Conservation (phyloP, 805 yeast species). For the Nakazawaea wyomingensis region DNA sequence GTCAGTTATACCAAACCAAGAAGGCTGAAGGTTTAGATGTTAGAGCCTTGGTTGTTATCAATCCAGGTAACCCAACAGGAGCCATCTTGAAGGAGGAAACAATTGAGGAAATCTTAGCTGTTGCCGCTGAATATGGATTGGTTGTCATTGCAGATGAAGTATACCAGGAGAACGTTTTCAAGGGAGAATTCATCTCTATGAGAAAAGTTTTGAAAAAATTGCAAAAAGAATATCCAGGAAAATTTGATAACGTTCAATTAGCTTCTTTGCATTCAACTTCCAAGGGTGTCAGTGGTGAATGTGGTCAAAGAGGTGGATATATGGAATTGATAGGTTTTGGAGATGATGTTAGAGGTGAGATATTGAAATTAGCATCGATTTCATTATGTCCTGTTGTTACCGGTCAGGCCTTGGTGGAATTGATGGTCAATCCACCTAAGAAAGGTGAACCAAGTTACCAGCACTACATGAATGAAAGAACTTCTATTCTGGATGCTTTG, state of each 20-base stretch:
- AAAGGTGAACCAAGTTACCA: constrained; percentile 73
- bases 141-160: constrained; percentile 97
- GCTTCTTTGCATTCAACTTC: constrained; percentile 97
- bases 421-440: constrained; percentile 90
- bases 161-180: constrained; percentile 86
- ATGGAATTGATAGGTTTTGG: constrained; percentile 88
- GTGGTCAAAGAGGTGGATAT: constrained; percentile 99
- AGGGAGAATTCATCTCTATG: constrained; percentile 78
- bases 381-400: constrained; percentile 91
- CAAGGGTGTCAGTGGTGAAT: constrained; percentile 96
- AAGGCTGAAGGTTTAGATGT: constrained; percentile 50
- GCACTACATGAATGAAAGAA: constrained; percentile 57
- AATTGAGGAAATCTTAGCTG: constrained; percentile 64
- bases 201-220: constrained; percentile 71
- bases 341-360: constrained; percentile 59
- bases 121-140: constrained; percentile 81
- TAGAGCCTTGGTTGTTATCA: constrained; percentile 83
- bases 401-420: constrained; percentile 89
- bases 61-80: constrained; percentile 99
- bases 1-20: constrained; percentile 45
- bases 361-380: constrained; percentile 84
- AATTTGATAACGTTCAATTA: constrained; percentile 69
- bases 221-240: constrained; percentile 45
- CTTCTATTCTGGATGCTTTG: constrained; percentile 56
- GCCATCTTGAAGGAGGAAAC: constrained; percentile 62